Base-by-base conservation (phyloP, 2,329 filamentous ascomycete species). In the Septoria linicola region DNA sequence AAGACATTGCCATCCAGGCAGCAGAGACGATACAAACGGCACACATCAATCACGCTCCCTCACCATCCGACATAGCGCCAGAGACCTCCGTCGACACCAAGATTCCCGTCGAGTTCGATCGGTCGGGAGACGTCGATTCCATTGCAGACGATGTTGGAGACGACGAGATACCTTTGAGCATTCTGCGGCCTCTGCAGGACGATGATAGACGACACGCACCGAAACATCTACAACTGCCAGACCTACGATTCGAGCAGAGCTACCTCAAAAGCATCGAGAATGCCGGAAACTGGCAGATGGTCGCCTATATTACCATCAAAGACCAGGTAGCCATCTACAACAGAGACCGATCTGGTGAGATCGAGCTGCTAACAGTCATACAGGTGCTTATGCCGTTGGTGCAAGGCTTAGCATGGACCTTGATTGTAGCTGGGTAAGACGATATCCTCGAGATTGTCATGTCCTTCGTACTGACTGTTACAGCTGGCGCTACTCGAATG, bases 171-270 rank as follows among this genome's bases (percentile, higher is more conserved):
- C 85, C 85, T 10, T 76, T 84, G 55, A 85, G 81, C 59, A 78
- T 85, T 4, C 70, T 90, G 44, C 76, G 76, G 36, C 78, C 75
- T 2, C 61, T 73, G 6, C 74, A 75, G n/a, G 82, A 40, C 70
- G 76, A 49, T 73, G 73, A 44, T 76, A 96, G 66, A 90, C 36
- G 16, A n/a, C n/a, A n/a, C n/a, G 91, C 40, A 30, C 54, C 59
- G 17, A 42, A 35, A 34, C 57, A 59, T 42, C 37, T 61, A 34
- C 82, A 82, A 3, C 68, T 87, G 40, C 83, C 83, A 3, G 93
- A 99, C 73, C 76, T 99, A 60, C 83, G 93, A 36, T 97, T 97
- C 73, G 93, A 99, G 74, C 93, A 99, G 79, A 96, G 91, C 77
- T 99, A 99, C 71, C 80, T 99, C 49, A 86, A 88, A 63, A 95